Evolutionary conservation across 352 stramenopile species (phyloP), one percentile per base, ranked within the genome.

Genomic region (Pythium biforme): DNA sequence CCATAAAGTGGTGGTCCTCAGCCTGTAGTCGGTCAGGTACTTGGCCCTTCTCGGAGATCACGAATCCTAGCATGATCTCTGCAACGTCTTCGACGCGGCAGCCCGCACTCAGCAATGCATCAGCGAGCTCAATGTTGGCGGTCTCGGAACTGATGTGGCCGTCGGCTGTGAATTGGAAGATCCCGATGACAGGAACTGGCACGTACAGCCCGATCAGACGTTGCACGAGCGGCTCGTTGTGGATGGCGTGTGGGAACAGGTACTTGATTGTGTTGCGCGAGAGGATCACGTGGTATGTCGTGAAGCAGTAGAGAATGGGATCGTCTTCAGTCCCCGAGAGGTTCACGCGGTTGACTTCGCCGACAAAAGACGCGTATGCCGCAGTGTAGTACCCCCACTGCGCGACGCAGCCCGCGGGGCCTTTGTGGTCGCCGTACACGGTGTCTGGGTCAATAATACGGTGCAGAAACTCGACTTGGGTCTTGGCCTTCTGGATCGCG

Each of bases 361-460:
- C 66, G 1, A 68, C 55, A 41, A 72, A 72, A 19, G 66, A 68
- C 3, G 66, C 66, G 26, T 72, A 68, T 19, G 66, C 59, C 1
- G 66, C 48, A 20, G 66, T 72, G 55, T 62, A 72, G 50, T 72
- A 72, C 9, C 39, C 56, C 66, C 66, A 72, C 51, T 72, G 66
- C 0, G 45, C 45, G 4, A 72, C 33, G 12, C 47, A 57, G 0
- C 54, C 66, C 0, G 29, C 19, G 4, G 59, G 55, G 3, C 66
- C 66, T 34, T 68, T 72, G 48, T 68, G 66, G 49, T 68, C 66
- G 23, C 59, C 66, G 43, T 72, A 72, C 25, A 68, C 34, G 0
- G 59, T 61, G 31, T 64, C 59, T 0, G 59, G 59, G 25, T 68
- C 59, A 33, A 72, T 53, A 19, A 65, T 46, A 5, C 55, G 59